These are phyloP conservation scores for Fusarium goolgardi DNA, from an alignment of 2,329 filamentous ascomycete species.

Conservation along the genomic window DNA sequence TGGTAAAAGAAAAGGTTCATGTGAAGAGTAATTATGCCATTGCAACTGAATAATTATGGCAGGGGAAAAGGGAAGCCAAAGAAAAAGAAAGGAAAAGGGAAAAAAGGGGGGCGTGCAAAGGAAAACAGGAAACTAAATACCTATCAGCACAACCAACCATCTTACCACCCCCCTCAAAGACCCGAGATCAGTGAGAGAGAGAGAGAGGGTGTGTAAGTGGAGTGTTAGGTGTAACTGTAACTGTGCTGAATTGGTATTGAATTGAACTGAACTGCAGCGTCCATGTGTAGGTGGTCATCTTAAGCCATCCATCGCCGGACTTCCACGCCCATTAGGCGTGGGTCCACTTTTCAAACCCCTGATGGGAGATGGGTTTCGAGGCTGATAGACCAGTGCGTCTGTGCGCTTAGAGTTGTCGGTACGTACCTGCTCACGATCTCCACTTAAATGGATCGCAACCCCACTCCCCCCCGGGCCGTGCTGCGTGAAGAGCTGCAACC, in stretches of 20 bases:
- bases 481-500: conserved; percentile 31
- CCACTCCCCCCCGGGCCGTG: conserved; percentile 9
- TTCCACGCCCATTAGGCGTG: neutral
- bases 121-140: neutral
- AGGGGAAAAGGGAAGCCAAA: neutral
- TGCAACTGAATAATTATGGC: neutral
- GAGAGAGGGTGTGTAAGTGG: neutral
- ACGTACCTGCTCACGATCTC: neutral
- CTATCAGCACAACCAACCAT: conserved; percentile 1
- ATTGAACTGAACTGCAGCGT: no score
- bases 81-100: neutral
- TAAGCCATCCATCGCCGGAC: conserved; percentile 3
- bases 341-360: conserved; percentile 5
- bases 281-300: neutral
- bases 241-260: neutral
- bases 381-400: conserved; percentile 1
- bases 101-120: conserved; percentile 20
- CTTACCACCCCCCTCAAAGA: neutral
- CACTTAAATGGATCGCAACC: conserved; percentile 5
- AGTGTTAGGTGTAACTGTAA: conserved; percentile 1
- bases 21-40: neutral
- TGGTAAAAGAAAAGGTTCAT: neutral
- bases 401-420: conserved; percentile 3
- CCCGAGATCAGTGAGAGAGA: neutral
- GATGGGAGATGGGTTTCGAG: neutral